Evolutionary conservation across 148 eudicot species (phyloP).

Genomic region (Talinum fruticosum): DNA sequence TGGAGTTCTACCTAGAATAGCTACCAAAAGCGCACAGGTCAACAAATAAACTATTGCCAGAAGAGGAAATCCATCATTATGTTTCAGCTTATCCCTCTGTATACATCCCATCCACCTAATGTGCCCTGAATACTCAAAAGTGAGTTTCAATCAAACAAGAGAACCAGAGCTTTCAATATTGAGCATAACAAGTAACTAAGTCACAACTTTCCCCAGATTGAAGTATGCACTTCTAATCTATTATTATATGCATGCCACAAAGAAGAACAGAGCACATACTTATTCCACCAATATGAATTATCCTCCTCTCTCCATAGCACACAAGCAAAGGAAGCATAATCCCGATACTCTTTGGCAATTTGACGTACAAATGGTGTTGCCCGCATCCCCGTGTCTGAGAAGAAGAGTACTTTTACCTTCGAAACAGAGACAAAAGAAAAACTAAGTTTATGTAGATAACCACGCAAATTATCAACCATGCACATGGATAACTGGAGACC

Average conservation of each 20-base stretch:
- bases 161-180: background rate
- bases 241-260: background rate
- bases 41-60: background rate
- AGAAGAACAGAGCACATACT: slow-evolving; percentile 47
- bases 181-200: background rate
- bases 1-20: too few relatives aligned
- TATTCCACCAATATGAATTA: slow-evolving; percentile 68
- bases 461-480: background rate
- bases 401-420: slow-evolving; percentile 80
- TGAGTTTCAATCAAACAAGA: background rate
- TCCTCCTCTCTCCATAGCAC: slow-evolving; percentile 86
- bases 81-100: background rate
- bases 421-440: slow-evolving; percentile 14
- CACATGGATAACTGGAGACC: background rate
- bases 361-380: slow-evolving; percentile 89
- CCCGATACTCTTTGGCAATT: slow-evolving; percentile 62
- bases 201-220: background rate
- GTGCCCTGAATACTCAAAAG: background rate
- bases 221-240: slow-evolving; percentile 2
- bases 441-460: background rate
- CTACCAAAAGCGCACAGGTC: too few relatives aligned
- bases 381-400: slow-evolving; percentile 89
- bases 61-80: background rate
- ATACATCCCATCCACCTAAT: background rate
- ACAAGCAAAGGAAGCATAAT: slow-evolving; percentile 83